These are phyloP conservation scores for Sphaceloma murrayae DNA, from an alignment of 2,329 filamentous ascomycete genomes.

Conservation along the genomic window DNA sequence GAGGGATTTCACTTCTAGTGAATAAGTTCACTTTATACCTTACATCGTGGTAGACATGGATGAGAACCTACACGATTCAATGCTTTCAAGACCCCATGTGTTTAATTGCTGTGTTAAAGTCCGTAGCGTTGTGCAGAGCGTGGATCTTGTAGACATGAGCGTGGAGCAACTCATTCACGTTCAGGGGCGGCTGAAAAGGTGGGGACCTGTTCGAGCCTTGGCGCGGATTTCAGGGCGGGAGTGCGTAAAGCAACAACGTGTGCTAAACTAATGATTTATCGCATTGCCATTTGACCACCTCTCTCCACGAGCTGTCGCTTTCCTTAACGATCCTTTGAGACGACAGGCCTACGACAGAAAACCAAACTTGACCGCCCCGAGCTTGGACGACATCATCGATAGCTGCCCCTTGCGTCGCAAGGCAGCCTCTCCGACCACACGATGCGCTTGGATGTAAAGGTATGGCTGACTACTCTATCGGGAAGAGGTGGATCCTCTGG, in stretches of 20 bases:
- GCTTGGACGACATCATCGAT: constrained; percentile 15
- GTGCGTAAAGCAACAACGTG: constrained; percentile 8
- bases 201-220: background rate
- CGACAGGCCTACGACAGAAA: no score
- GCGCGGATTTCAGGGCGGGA: constrained; percentile 7
- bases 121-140: background rate
- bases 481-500: no score
- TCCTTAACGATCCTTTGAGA: no score
- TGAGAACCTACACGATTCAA: constrained; percentile 13
- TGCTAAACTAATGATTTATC: background rate
- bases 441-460: constrained; percentile 54
- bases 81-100: background rate
- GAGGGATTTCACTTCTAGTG: constrained; percentile 12
- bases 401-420: constrained; percentile 25
- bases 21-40: constrained; percentile 14
- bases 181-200: background rate
- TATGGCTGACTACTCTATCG: no score
- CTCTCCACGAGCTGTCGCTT: no score
- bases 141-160: background rate
- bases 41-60: constrained; percentile 1
- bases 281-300: no score
- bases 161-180: no score
- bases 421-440: constrained; percentile 22
- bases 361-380: no score
- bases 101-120: background rate